Base-by-base conservation (phyloP, 768 basidiomycete species). In the Mycena sanguinolenta region DNA sequence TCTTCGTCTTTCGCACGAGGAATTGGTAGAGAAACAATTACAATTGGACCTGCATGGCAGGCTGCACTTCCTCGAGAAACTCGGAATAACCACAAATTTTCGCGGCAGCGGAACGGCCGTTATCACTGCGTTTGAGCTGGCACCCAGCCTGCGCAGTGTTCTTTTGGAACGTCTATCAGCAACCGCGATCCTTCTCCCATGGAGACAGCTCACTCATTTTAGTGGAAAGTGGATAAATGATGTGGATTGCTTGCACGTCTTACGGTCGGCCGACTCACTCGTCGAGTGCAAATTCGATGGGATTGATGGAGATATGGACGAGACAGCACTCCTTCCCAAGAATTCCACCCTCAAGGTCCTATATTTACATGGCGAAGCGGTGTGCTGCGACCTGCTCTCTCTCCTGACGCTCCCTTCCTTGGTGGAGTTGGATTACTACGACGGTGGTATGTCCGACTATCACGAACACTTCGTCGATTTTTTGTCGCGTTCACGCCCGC, bases 121-220 rank as follows among this genome's bases (percentile, higher is more conserved):
- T 28, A 16, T 65, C 3, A 30, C 32, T 19, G 34, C 49, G 2
- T 65, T 65, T 38, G 34, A 59, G 36, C 32, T 58, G 0, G 58
- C 58, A 21, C 65, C 58, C 9, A 36, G 38, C 14, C 17, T 59
- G 21, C 65, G 21, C 13, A 12, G 16, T 42, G 36, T 66, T 25
- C 2, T 23, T 4, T 27, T 66, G 27, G 3, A 9, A 8, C 2
- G 50, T 5, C 5, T 66, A 7, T n/a, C 46, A 12, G 49, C 65
- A 8, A 3, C 55, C 3, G 13, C 36, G 3, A 49, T 65, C n/a
- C 30, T 36, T 25, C 44, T 65, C 16, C 57, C 57, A 21, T 66
- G 57, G 57, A 12, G 14, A 9, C 65, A 59, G 21, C 65, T 66
- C 32, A 66, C 57, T 21, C 39, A 36, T 44, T 57, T 65, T 14